phyloP scores from a whole-genome alignment of 2,329 filamentous ascomycete genomes.

The Colletotrichum lindemuthianum region DNA sequence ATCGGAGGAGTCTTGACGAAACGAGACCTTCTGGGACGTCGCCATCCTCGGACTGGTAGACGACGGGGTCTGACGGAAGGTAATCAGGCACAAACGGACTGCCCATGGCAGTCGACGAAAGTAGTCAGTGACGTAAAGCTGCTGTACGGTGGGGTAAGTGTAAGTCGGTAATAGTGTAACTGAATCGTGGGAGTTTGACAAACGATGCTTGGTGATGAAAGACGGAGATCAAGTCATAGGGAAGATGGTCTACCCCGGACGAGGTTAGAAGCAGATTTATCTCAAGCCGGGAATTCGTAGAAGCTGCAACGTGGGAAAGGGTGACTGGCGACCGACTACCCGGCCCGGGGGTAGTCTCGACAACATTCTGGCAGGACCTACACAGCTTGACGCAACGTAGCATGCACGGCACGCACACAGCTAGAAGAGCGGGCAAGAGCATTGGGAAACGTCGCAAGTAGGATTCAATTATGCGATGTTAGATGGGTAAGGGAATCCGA shows the following conservation, averaged over 20 bases:
- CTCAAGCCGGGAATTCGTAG: conserved; percentile 3
- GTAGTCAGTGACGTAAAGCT: conserved; percentile 15
- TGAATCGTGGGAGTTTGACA: conserved; percentile 7
- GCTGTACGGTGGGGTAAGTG: conserved; percentile 21
- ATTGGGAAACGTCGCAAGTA: conserved; percentile 34
- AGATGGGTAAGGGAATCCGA: conserved; percentile 38
- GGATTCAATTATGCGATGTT: conserved; percentile 38
- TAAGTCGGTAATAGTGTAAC: conserved; percentile 21
- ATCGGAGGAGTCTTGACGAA: conserved; percentile 44
- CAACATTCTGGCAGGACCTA: conserved; percentile 10
- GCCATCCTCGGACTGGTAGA: conserved; percentile 32
- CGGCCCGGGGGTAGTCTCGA: not conserved
- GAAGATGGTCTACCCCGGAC: conserved; percentile 24
- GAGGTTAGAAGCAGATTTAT: conserved; percentile 29
- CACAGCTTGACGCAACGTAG: conserved; percentile 8
- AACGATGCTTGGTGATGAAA: conserved; percentile 13
- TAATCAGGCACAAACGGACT: conserved; percentile 30
- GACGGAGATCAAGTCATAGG: conserved; percentile 28
- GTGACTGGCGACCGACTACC: not conserved
- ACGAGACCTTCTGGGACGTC: conserved; percentile 46
- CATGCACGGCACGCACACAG: conserved; percentile 13
- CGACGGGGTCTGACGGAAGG: conserved; percentile 16
- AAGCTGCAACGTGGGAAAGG: not conserved
- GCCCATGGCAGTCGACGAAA: conserved; percentile 37
- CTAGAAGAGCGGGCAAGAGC: conserved; percentile 10